phyloP scores from a whole-genome alignment of 2,329 filamentous ascomycete genomes.

The Venturia asperata region DNA sequence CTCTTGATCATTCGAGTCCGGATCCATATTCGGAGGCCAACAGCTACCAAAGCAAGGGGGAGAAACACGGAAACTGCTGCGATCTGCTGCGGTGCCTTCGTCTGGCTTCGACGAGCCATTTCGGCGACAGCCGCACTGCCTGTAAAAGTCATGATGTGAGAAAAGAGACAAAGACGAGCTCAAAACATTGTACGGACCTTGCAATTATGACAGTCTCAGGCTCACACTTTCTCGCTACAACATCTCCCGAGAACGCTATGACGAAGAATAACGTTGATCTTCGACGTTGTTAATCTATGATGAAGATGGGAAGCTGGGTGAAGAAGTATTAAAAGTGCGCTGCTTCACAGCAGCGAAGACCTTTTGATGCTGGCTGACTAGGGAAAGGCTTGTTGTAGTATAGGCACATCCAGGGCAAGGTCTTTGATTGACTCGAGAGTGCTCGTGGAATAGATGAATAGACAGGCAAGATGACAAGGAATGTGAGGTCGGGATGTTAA shows the following conservation, averaged over 20 bases:
- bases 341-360: neutral
- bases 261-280: conserved; percentile 5
- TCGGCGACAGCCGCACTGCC: neutral
- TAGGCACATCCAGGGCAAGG: neutral
- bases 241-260: conserved; percentile 13
- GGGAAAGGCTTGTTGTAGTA: neutral
- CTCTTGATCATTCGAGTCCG: conserved; percentile 17
- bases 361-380: neutral
- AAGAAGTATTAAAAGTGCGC: conserved; percentile 1
- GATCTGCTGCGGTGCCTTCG: conserved; percentile 17
- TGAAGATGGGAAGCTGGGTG: conserved; percentile 2
- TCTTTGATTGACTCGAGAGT: conserved; percentile 3
- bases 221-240: neutral
- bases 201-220: neutral
- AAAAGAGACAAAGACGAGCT: neutral
- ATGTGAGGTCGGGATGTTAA: neutral
- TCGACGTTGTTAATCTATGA: neutral
- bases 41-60: conserved; percentile 14
- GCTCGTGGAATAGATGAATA: conserved; percentile 8
- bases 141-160: neutral
- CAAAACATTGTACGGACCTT: neutral
- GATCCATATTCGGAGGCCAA: conserved; percentile 18
- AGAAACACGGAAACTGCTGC: conserved; percentile 19
- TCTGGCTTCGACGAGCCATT: conserved; percentile 4
- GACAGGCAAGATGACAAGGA: conserved; percentile 2